Base-by-base conservation (phyloP, 371 early-diverging fungal genomes). In the Spraguea lophii region DNA sequence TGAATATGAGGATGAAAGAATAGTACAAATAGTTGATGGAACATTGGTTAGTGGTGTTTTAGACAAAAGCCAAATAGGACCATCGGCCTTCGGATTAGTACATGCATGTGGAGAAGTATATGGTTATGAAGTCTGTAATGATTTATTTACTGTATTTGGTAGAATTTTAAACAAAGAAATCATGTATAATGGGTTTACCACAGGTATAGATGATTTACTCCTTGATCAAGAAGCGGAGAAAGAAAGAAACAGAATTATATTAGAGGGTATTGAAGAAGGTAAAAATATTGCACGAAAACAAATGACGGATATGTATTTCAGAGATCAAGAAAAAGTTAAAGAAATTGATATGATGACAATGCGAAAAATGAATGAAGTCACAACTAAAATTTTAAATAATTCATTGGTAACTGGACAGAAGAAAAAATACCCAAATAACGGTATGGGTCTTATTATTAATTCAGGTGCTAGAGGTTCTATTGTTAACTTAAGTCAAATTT, bases 381-480 rank as follows among this genome's bases (percentile, higher is more conserved):
- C 56, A 4, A 30, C 56, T 17, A 15, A 24, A 1, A 54, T 52
- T 37, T 52, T 59, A 17, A 20, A 36, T 34, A 70, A 76, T 4
- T 81, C 83, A 64, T 73, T 91, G 42, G 89, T 89, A n/a, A 71
- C 76, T 25, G 78, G 80, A 40, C 72, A 89, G 47, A 73, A 79
- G 35, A 76, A 79, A 56, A 75, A 75, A 41, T 92, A 91, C 79
- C 91, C 91, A 21, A 65, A 76, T 47, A 98, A 98, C 68, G 83
- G 85, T 75, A 92, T 95, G 90, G 86, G 84, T 72, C 76, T 88
- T 68, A 93, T 94, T 88, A 88, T 92, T 1, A 79, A 82, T 17
- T 85, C 89, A 34, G 99, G 99, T 64, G 93, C 99, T 56, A 99
- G 95, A 74, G 99, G 99, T 46, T 82, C 82, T 16, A 79, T 80